Conservation (phyloP, 495 filamentous ascomycete genomes). For the Hypoxylon trugodes region DNA sequence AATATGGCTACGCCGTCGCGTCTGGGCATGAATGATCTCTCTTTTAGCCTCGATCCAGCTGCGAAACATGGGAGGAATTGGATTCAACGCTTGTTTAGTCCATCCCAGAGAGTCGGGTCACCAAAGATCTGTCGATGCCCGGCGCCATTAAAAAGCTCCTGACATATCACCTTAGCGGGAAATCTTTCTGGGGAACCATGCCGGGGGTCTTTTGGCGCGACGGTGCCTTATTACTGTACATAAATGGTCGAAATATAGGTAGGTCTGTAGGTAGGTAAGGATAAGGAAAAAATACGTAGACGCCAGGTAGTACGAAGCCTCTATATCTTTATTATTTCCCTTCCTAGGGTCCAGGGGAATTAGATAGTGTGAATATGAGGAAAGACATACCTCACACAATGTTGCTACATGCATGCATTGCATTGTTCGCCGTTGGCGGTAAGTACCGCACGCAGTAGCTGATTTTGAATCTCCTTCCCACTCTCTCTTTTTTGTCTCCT, state of each 20-base stretch:
- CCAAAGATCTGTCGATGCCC: conserved; percentile 45
- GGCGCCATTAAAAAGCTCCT: conserved; percentile 39
- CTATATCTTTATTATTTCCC: no score
- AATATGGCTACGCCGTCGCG: conserved; percentile 36
- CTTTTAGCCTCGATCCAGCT: conserved; percentile 39
- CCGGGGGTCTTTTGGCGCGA: conserved; percentile 15
- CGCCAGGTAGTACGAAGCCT: conserved; percentile 25
- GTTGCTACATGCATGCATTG: no score
- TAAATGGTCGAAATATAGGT: conserved; percentile 33
- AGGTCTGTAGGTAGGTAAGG: background rate
- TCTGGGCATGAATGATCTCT: conserved; percentile 41
- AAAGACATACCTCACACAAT: background rate
- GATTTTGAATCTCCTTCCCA: conserved; percentile 9
- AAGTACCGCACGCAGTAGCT: conserved; percentile 19
- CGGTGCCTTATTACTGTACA: conserved; percentile 23
- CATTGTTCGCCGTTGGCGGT: conserved; percentile 23
- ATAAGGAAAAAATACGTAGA: conserved; percentile 6
- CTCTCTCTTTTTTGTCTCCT: background rate
- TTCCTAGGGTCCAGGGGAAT: no score
- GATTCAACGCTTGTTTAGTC: conserved; percentile 48
- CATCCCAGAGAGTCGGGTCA: conserved; percentile 46
- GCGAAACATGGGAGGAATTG: conserved; percentile 42
- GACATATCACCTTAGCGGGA: conserved; percentile 48
- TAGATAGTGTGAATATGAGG: background rate
- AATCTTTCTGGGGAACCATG: conserved; percentile 48